These are phyloP conservation scores for Aeschynomene evenia DNA, from an alignment of 306 rosid species.

Conservation along the genomic window DNA sequence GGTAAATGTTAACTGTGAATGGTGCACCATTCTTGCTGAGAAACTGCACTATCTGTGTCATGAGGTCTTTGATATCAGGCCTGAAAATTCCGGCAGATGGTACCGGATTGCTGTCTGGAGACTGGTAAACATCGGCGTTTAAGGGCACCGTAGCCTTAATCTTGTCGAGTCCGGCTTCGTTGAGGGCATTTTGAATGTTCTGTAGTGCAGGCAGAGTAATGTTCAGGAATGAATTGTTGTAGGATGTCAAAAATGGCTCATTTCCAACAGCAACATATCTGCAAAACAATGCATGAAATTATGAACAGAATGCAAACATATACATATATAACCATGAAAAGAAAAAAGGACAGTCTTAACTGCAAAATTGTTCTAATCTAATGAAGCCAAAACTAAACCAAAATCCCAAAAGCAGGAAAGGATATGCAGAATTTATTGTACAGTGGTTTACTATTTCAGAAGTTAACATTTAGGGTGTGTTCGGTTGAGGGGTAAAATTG, in stretches of 20 bases:
- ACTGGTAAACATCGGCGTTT: constrained; percentile 86
- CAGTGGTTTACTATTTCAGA: background rate
- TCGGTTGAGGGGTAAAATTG: too few relatives aligned
- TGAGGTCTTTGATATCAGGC: constrained; percentile 60
- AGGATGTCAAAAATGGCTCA: constrained; percentile 88
- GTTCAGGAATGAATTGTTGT: constrained; percentile 84
- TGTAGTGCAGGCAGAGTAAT: constrained; percentile 84
- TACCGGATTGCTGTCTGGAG: constrained; percentile 53
- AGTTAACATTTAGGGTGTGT: too few relatives aligned
- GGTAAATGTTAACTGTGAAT: constrained; percentile 89
- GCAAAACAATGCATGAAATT: constrained; percentile 31
- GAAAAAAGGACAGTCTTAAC: background rate
- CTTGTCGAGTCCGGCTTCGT: constrained; percentile 69
- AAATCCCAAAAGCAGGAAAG: background rate
- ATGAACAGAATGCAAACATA: constrained; percentile 11
- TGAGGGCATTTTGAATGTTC: constrained; percentile 92
- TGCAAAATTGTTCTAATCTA: background rate
- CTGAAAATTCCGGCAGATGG: constrained; percentile 93
- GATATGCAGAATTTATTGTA: constrained; percentile 11
- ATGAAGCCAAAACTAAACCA: background rate
- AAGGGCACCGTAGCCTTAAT: constrained; percentile 94
- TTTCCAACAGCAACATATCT: constrained; percentile 99
- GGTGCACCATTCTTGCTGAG: constrained; percentile 74
- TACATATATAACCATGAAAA: background rate
- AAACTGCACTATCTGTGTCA: constrained; percentile 81